Evolutionary conservation across 768 basidiomycete genomes (phyloP), one percentile per base, ranked within the genome.

Genomic region (Phylloporus arenicola): DNA sequence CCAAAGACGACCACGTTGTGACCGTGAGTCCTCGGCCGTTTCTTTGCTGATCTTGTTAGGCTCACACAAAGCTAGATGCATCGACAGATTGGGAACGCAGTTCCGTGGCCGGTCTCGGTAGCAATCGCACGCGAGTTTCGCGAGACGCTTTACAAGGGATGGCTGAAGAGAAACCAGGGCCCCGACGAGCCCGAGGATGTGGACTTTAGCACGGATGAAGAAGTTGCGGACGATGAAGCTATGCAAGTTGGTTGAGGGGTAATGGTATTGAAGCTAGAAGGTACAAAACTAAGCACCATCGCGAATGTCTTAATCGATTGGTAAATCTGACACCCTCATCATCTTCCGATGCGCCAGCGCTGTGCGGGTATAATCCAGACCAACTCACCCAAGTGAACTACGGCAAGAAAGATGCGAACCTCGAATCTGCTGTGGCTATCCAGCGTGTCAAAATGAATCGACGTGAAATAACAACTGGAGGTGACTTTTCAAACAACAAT

Each of bases 1-100:
- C n/a, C n/a, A 54, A 72, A 7, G 67, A 74, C 13, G 59, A 79
- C 35, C 79, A 75, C 38, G 75, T 88, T 13, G 72, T 79, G 27
- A 86, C 81, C 2, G 86, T 88, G 51, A 52, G 83, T 70, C 13
- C 3, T 47, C 1, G 2, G 27, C 9, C 4, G 11, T 24, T 7
- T 29, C 11, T 24, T 45, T 27, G 3, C 43, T 3, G n/a, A 40
- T 20, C 43, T 25, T 30, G 35, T 48, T 25, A 3, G 30, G 34
- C 53, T 50, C 7, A 51, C 9, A 50, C 47, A 39, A 47, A 13
- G 35, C 9, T 54, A 90, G 86, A 84, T 89, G 74, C 86, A 88
- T 57, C 74, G 86, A 25, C 86, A 88, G 50, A 88, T 91, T 53
- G 88, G 88, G 13, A 90, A 90, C 59, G 86, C 88, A 0, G 85